A percentile compares a stretch with the other conserved stretches of the same genome.
Conservation (phyloP, 306 rosid genomes). For the apple (Malus domestica) region ASM211411v1 NC_041799.1:35563001-35563500, state of each 20-base stretch:
- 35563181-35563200: no score
- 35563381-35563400: background rate
- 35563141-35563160: background rate
- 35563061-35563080: conserved; percentile 92
- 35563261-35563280: background rate
- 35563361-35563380: background rate
- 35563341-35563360: background rate
- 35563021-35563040: conserved; percentile 64
- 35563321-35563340: background rate
- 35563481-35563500: background rate
- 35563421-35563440: no score
- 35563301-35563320: background rate
- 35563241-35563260: background rate
- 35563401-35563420: background rate
- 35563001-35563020: background rate
- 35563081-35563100: conserved; percentile 8
- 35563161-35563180: no score
- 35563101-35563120: background rate
- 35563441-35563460: background rate
- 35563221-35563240: background rate
- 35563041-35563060: conserved; percentile 99
- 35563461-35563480: background rate
- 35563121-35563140: background rate
- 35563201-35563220: background rate
- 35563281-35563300: background rate